Evolutionary conservation across 2,329 filamentous ascomycete genomes (phyloP).

Genomic region (Colletotrichum caudatum): DNA sequence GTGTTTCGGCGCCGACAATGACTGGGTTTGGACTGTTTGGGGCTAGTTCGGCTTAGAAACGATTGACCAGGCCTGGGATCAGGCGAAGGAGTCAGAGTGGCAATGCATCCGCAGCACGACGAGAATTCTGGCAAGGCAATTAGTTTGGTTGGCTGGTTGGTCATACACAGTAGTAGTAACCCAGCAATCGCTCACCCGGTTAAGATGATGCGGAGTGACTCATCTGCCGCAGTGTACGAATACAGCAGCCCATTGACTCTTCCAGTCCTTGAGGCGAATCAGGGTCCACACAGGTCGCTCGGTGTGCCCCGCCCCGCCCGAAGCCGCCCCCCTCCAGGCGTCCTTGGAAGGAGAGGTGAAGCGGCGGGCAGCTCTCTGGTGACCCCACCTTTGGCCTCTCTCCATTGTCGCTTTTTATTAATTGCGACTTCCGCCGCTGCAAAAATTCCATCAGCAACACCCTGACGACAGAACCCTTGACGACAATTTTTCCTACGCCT

Average conservation of each 20-base stretch:
- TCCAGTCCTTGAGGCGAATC: slow-evolving; percentile 21
- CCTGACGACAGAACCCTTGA: slow-evolving; percentile 25
- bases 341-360: slow-evolving; percentile 14
- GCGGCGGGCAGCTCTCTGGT: slow-evolving; percentile 16
- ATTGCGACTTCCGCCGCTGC: slow-evolving; percentile 39
- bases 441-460: slow-evolving; percentile 41
- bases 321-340: slow-evolving; percentile 14
- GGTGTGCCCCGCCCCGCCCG: slow-evolving; percentile 32
- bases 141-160: slow-evolving; percentile 16
- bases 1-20: slow-evolving; percentile 3
- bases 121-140: slow-evolving; percentile 6
- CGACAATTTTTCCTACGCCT: slow-evolving; percentile 5
- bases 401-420: slow-evolving; percentile 41
- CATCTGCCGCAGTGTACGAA: slow-evolving; percentile 26
- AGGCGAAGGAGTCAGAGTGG: slow-evolving; percentile 34
- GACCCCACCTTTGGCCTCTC: slow-evolving; percentile 29
- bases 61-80: not conserved
- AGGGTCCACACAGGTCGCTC: slow-evolving; percentile 32
- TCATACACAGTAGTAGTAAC: not conserved
- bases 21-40: not conserved
- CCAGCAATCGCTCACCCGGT: not conserved
- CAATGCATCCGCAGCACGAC: slow-evolving; percentile 21
- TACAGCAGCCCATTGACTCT: slow-evolving; percentile 21
- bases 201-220: slow-evolving; percentile 33
- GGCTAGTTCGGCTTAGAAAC: slow-evolving; percentile 13